phyloP scores from a whole-genome alignment of 495 filamentous ascomycete species.

The Hypoxylon trugodes region DNA sequence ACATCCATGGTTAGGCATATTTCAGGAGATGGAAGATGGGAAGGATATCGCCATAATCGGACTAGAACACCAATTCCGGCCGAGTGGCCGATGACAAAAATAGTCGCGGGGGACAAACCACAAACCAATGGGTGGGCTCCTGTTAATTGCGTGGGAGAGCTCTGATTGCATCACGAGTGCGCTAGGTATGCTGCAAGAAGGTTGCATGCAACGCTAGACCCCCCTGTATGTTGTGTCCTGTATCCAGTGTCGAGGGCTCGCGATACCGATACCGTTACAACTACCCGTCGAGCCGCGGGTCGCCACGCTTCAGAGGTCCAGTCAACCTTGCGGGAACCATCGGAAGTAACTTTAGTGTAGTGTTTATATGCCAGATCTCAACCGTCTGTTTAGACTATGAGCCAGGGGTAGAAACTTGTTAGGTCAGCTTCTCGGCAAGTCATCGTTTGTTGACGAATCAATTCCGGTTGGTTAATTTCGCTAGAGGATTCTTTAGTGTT shows the following conservation, averaged over 20 bases:
- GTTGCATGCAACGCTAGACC: slow-evolving; percentile 25
- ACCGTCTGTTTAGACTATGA: slow-evolving; percentile 3
- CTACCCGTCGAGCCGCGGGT: neutral
- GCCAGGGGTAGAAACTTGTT: neutral
- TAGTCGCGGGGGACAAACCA: slow-evolving; percentile 19
- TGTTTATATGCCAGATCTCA: neutral
- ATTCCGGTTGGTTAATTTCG: too few relatives aligned
- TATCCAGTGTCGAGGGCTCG: neutral
- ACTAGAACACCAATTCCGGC: slow-evolving; percentile 25
- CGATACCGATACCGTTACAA: slow-evolving; percentile 16
- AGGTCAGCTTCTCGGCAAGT: neutral
- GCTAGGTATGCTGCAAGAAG: slow-evolving; percentile 19
- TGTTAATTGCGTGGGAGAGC: slow-evolving; percentile 13
- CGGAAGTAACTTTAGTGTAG: neutral
- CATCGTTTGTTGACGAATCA: neutral
- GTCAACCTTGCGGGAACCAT: neutral
- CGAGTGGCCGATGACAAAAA: slow-evolving; percentile 28
- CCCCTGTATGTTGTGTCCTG: too few relatives aligned
- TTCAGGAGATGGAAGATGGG: too few relatives aligned
- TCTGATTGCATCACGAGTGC: slow-evolving; percentile 28
- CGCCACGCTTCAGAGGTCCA: neutral
- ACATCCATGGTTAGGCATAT: slow-evolving; percentile 1
- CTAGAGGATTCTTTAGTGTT: too few relatives aligned
- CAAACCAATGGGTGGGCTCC: slow-evolving; percentile 7
- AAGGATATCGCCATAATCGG: slow-evolving; percentile 20